Evolutionary conservation across 176 grass and related monocot species (phyloP).

Genomic region (Alopecurus myosuroides): DNA sequence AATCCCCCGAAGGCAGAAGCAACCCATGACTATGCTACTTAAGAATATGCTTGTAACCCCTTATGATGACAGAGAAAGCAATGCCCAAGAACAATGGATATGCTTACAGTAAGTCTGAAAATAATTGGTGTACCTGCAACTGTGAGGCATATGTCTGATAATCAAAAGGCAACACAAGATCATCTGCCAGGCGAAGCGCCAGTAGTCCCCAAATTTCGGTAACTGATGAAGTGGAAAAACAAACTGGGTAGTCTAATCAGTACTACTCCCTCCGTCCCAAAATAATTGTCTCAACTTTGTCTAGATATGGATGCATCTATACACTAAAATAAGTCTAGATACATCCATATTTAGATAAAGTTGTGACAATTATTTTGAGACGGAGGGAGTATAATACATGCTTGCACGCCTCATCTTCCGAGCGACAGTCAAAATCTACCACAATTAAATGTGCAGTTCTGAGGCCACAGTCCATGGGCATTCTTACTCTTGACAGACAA

Average conservation of each 20-base stretch:
- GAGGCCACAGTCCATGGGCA: not conserved
- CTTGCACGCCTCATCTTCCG: not conserved
- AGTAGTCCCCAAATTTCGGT: conserved; percentile 88
- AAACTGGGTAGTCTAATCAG: conserved; percentile 7
- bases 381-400: too few relatives aligned
- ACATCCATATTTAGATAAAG: too few relatives aligned
- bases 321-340: too few relatives aligned
- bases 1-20: not conserved
- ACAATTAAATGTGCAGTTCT: not conserved
- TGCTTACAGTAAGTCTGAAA: conserved; percentile 9
- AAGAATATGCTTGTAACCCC: not conserved
- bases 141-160: conserved; percentile 64
- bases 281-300: too few relatives aligned
- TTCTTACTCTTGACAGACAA: conserved; percentile 8
- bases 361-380: too few relatives aligned
- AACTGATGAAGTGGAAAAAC: conserved; percentile 51
- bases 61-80: not conserved
- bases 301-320: too few relatives aligned
- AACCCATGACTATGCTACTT: not conserved
- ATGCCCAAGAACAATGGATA: not conserved
- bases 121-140: conserved; percentile 52
- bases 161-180: conserved; percentile 83
- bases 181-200: conserved; percentile 78
- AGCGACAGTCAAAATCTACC: not conserved
- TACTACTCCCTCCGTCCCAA: too few relatives aligned